A percentile compares a stretch with the other conserved stretches of the same genome.
Conservation (phyloP, 1,284 basidiomycete genomes). For the Microbotryum lychnidis-dioicae region DNA sequence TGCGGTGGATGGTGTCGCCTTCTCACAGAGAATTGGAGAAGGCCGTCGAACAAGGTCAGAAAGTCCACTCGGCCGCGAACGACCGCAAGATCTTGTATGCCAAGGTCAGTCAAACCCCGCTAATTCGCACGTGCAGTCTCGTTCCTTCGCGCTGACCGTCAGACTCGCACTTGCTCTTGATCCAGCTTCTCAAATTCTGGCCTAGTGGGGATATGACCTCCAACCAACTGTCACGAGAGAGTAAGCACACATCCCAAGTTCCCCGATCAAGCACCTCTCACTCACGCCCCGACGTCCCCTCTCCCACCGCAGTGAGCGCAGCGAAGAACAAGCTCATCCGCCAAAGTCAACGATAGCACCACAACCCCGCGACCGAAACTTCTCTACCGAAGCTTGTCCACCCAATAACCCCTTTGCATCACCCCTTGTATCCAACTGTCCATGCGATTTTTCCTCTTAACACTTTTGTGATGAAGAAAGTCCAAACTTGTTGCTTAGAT, state of each 20-base stretch:
- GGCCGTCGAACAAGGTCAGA: slow-evolving; percentile 18
- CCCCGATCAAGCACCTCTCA: background rate
- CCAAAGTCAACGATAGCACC: background rate
- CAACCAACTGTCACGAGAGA: slow-evolving; percentile 34
- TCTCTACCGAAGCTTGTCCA: background rate
- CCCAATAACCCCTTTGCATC: background rate
- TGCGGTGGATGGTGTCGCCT: background rate
- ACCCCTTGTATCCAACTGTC: no score
- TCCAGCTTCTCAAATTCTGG: slow-evolving; percentile 30
- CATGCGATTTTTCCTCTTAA: no score
- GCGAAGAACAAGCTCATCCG: background rate
- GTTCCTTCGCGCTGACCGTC: background rate
- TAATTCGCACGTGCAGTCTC: background rate
- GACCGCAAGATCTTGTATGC: slow-evolving; percentile 28
- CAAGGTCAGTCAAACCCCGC: slow-evolving; percentile 11
- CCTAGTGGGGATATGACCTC: slow-evolving; percentile 23
- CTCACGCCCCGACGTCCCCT: no score
- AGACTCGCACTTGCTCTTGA: background rate
- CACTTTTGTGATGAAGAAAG: no score
- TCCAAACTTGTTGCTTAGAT: no score
- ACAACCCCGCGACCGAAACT: no score
- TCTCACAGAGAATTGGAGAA: slow-evolving; percentile 26
- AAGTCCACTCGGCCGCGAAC: slow-evolving; percentile 20
- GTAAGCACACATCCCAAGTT: slow-evolving; percentile 9
- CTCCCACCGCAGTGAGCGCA: background rate